Conservation (phyloP, 768 basidiomycete species). For the Leccinellum albellum region DNA sequence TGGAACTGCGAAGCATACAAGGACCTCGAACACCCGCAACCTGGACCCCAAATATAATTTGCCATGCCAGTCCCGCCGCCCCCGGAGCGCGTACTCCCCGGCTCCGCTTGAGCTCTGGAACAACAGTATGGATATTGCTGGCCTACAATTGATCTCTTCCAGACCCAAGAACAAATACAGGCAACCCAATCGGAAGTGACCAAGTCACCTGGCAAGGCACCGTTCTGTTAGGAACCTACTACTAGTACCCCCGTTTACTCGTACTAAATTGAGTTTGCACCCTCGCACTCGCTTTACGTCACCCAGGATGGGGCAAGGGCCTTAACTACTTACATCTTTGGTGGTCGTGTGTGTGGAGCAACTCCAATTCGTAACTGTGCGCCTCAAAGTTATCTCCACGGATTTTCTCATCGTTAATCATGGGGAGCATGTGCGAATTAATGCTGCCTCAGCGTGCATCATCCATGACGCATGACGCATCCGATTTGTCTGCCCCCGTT, state of each 20-base stretch:
- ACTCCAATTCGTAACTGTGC: neutral
- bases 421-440: neutral
- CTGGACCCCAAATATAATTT: neutral
- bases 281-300: neutral
- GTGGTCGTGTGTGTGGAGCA: neutral
- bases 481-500: neutral
- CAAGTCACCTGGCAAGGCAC: neutral
- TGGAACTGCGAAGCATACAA: neutral
- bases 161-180: neutral
- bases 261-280: neutral
- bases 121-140: neutral
- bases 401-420: conserved; percentile 1
- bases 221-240: neutral
- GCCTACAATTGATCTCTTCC: neutral
- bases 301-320: neutral
- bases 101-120: neutral
- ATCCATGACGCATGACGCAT: neutral
- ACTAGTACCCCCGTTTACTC: no score
- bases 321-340: neutral
- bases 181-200: neutral
- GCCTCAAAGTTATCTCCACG: neutral
- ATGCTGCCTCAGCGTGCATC: neutral
- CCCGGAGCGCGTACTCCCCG: neutral
- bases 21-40: conserved; percentile 6
- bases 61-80: neutral